phyloP scores from a whole-genome alignment of 2,329 filamentous ascomycete genomes.

The Ceratocystis diversiconidia region DNA sequence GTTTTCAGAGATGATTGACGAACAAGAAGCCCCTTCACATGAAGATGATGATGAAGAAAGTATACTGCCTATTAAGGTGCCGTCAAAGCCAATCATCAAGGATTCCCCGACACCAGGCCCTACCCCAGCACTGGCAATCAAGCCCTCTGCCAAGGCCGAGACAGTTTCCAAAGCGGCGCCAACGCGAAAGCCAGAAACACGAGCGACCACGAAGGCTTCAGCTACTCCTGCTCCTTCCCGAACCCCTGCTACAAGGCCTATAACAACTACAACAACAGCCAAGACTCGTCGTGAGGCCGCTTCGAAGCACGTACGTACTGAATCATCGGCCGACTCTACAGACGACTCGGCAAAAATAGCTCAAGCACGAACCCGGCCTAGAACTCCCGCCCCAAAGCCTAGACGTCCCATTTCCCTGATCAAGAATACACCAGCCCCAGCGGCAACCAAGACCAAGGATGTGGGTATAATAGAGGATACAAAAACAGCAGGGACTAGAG shows the following conservation, averaged over 20 bases:
- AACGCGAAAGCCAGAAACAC: not conserved
- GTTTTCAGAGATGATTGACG: conserved; percentile 8
- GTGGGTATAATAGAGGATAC: not conserved
- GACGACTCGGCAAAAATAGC: conserved; percentile 8
- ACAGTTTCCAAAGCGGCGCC: not conserved
- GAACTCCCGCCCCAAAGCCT: conserved; percentile 14
- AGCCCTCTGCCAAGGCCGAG: conserved; percentile 4
- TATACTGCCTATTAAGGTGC: conserved; percentile 16
- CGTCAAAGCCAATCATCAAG: conserved; percentile 1
- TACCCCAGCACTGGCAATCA: not conserved
- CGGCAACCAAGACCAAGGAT: not conserved
- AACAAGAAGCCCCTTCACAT: not conserved
- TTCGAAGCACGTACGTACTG: not conserved
- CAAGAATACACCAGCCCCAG: conserved; percentile 15
- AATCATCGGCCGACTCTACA: not conserved
- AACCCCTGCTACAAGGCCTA: not conserved
- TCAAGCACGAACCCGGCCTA: conserved; percentile 11
- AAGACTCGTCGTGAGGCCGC: conserved; percentile 11
- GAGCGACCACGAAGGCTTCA: not conserved
- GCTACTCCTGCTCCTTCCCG: not conserved
- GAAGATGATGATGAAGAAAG: conserved; percentile 14
- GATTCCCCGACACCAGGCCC: not conserved
- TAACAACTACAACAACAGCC: conserved; percentile 9
- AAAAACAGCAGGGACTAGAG: not conserved
- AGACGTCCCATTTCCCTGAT: conserved; percentile 13